These are phyloP conservation scores for Pelagophyceae sp. DNA, from an alignment of 352 stramenopile genomes.

Conservation along the genomic window DNA sequence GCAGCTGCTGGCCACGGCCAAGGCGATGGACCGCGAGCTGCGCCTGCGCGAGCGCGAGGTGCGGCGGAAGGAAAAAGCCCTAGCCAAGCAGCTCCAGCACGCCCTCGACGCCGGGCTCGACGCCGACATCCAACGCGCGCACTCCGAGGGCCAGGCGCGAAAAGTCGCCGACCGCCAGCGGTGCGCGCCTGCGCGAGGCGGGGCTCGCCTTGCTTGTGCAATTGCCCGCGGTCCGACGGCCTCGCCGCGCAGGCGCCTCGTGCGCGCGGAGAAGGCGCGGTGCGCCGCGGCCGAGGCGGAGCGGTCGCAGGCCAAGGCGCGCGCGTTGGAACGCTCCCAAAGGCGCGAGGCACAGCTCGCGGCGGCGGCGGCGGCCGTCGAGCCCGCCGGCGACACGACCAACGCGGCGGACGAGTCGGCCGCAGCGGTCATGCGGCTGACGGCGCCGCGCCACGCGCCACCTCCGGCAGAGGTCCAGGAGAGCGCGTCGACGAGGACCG, in stretches of 20 bases:
- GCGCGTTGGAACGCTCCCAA: no score
- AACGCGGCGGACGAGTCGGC: no score
- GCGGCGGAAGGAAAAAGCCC: not conserved
- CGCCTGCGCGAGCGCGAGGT: not conserved
- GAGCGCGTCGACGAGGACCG: not conserved
- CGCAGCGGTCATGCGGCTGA: not conserved
- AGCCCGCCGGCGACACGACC: not conserved
- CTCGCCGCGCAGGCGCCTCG: no score
- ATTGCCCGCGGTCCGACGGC: no score
- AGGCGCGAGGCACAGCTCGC: no score
- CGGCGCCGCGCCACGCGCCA: not conserved
- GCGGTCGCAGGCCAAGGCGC: not conserved
- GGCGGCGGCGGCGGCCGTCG: not conserved
- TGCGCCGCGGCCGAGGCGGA: not conserved
- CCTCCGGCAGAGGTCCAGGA: not conserved
- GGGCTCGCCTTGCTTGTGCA: no score
- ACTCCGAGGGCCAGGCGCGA: not conserved
- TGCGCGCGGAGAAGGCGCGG: not conserved
- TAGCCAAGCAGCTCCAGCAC: not conserved
- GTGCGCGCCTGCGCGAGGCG: no score
- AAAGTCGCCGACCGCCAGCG: not conserved
- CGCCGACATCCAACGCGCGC: not conserved
- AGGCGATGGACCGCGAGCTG: not conserved
- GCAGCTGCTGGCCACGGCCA: not conserved
- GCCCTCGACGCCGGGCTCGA: not conserved